Base-by-base conservation (phyloP, 495 filamentous ascomycete species). In the Gamarada debralockiae region DNA sequence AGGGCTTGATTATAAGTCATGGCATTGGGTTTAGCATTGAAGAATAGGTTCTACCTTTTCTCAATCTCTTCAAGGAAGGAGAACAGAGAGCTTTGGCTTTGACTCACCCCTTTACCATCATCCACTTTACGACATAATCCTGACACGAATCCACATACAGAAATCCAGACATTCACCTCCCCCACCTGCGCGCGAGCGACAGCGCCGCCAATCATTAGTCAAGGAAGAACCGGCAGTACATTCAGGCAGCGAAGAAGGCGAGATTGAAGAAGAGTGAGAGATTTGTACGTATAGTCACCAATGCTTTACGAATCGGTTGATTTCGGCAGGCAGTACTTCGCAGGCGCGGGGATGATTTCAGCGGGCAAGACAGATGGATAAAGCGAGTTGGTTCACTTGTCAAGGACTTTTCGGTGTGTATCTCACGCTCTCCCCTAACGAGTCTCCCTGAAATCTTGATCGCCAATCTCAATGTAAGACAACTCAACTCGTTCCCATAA, bases 181-280 rank as follows among this genome's bases (percentile, higher is more conserved):
- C 59, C 73, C 71, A 53, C 73, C 69, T 31, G 15, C 20, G 2
- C 40, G 40, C 21, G 40, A 43, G 18, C 73, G 78, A 61, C 75
- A 79, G 24, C 65, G 70, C 55, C 78, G 74, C 66, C 73, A 71
- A 50, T 57, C 72, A 20, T 70, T 70, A 20, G 71, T 72, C 23
- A 79, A 83, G 58, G 79, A 89, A 53, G 86, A 92, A 51, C 74
- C 79, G 53, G 78, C 79, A 1, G 79, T 89, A 18, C 83, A 86
- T 62, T 87, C 85, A 34, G 93, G 95, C 29, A 97, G 93, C 60
- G 93, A 98, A 70, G 93, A 98, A 69, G 93, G 93, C 22, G 93
- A 98, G 73, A 96, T 98, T 59, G 93, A 96, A 65, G 93, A 97
- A 72, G 90, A 95, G 57, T 90, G 44, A 12, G 12, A 34, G 38